Evolutionary conservation across 1,284 basidiomycete genomes (phyloP).

Genomic region (Ceratobasidium sp.): DNA sequence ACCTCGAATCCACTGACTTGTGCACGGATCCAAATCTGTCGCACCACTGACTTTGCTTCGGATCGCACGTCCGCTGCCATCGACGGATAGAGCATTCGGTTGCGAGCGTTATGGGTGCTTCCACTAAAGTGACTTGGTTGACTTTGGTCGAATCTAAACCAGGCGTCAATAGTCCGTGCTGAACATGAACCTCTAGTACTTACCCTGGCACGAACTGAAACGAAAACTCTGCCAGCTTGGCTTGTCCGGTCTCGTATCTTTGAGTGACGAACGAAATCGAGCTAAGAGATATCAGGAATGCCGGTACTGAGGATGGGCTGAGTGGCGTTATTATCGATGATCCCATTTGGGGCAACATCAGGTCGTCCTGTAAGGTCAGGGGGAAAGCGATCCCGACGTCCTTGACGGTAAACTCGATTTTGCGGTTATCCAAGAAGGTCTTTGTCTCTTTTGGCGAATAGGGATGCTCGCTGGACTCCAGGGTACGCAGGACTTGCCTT

Average conservation of each 20-base stretch:
- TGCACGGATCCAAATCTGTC: constrained; percentile 76
- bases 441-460: constrained; percentile 10
- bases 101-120: constrained; percentile 76
- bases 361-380: constrained; percentile 61
- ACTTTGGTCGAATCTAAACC: constrained; percentile 79
- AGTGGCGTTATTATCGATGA: constrained; percentile 32
- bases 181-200: constrained; percentile 51
- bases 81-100: constrained; percentile 83
- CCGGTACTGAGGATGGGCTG: constrained; percentile 66
- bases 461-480: constrained; percentile 65
- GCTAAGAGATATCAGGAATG: constrained; percentile 86
- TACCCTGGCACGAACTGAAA: constrained; percentile 88
- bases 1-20: constrained; percentile 89
- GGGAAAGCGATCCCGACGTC: constrained; percentile 90
- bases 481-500: constrained; percentile 75
- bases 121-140: constrained; percentile 77
- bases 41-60: constrained; percentile 64
- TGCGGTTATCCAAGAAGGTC: constrained; percentile 67
- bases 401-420: constrained; percentile 72
- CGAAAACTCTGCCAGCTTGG: constrained; percentile 76
- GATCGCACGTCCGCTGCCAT: constrained; percentile 82
- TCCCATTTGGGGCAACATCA: constrained; percentile 44
- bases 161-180: constrained; percentile 31
- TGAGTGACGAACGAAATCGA: constrained; percentile 79
- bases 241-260: constrained; percentile 82